Conservation (phyloP, 2,329 filamentous ascomycete genomes). For the Chaetoscypha palmicola region DNA sequence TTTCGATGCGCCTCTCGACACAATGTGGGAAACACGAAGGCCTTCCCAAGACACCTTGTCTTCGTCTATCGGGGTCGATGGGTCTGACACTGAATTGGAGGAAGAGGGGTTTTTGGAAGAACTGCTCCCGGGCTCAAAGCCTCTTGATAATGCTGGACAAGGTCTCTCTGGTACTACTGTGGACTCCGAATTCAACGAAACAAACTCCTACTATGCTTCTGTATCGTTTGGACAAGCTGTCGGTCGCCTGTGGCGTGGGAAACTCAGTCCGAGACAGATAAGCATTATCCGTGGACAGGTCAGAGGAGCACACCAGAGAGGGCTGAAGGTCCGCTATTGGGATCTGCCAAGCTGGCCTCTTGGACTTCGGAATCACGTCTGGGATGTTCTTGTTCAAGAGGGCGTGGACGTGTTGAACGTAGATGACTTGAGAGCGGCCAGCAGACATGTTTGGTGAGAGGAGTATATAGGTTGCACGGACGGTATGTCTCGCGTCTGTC, state of each 20-base stretch:
- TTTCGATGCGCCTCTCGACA: slow-evolving; percentile 56
- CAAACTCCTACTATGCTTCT: slow-evolving; percentile 62
- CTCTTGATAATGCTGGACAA: slow-evolving; percentile 32
- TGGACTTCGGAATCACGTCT: slow-evolving; percentile 46
- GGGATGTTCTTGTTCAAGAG: slow-evolving; percentile 47
- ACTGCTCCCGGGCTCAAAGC: slow-evolving; percentile 1
- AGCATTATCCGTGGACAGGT: slow-evolving; percentile 40
- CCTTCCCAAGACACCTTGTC: background rate
- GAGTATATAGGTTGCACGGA: no score
- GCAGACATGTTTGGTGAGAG: slow-evolving; percentile 21
- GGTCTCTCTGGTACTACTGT: slow-evolving; percentile 36
- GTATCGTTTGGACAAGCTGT: slow-evolving; percentile 48
- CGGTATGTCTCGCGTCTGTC: no score
- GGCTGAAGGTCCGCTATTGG: slow-evolving; percentile 55
- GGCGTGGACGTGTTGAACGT: slow-evolving; percentile 56
- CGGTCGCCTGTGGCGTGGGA: slow-evolving; percentile 41
- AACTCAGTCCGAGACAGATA: slow-evolving; percentile 40
- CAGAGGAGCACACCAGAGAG: slow-evolving; percentile 40
- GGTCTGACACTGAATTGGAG: no score
- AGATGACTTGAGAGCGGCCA: slow-evolving; percentile 46
- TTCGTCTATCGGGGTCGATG: background rate
- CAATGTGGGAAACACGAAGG: slow-evolving; percentile 31
- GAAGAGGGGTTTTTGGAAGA: slow-evolving; percentile 19
- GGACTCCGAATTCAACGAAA: slow-evolving; percentile 36
- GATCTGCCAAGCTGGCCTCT: slow-evolving; percentile 51